Conservation (phyloP, 305 asterid genomes). For the Solanum hybrid region DNA sequence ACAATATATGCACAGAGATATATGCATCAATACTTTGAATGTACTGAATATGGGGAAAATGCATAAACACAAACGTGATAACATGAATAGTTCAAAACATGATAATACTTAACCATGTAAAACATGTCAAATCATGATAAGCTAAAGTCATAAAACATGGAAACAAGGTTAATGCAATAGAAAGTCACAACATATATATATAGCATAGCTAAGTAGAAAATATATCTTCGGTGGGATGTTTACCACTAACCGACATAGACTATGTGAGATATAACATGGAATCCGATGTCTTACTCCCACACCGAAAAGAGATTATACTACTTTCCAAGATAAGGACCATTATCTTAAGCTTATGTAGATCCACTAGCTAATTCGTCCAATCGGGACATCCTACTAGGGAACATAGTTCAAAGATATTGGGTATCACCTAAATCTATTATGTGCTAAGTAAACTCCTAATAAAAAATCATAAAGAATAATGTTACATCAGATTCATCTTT, state of each 20-base stretch:
- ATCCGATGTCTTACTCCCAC: background rate
- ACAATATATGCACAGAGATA: background rate
- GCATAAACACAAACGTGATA: background rate
- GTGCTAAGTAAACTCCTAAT: background rate
- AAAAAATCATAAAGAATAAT: background rate
- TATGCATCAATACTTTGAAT: background rate
- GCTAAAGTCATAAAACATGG: background rate
- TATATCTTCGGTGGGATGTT: background rate
- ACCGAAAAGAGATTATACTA: background rate
- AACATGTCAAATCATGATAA: no score
- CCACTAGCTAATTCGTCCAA: background rate
- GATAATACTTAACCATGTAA: background rate
- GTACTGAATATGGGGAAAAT: background rate
- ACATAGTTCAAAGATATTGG: background rate
- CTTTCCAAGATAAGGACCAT: background rate
- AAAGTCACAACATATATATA: background rate
- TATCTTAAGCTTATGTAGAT: background rate
- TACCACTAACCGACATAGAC: background rate
- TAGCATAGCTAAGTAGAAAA: background rate
- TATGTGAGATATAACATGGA: background rate
- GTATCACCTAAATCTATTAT: background rate
- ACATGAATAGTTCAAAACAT: background rate
- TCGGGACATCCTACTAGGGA: background rate
- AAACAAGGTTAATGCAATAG: background rate
- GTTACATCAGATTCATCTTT: background rate